Evolutionary conservation across 352 stramenopile genomes (phyloP).

Genomic region (Nothophytophthora sp.): DNA sequence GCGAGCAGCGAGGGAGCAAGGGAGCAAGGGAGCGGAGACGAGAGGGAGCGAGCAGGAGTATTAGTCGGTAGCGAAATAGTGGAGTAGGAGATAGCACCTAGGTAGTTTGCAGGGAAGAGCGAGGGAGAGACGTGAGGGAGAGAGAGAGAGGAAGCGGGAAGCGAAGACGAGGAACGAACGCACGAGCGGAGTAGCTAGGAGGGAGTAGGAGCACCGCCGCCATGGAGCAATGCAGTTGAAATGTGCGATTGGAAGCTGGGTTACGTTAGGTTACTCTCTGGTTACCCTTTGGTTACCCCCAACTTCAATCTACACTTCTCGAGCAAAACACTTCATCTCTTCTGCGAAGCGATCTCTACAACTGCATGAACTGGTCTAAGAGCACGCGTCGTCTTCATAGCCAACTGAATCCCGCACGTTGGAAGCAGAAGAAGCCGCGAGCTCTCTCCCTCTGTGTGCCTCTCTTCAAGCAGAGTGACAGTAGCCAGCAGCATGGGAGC

Average conservation of each 20-base stretch:
- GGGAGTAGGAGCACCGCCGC: constrained; percentile 15
- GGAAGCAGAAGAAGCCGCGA: too few relatives aligned
- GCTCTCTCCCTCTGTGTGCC: too few relatives aligned
- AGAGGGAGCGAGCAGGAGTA: constrained; percentile 11
- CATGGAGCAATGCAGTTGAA: constrained; percentile 13
- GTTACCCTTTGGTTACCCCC: too few relatives aligned
- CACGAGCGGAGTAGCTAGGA: constrained; percentile 20
- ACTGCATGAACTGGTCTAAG: too few relatives aligned
- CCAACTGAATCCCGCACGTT: too few relatives aligned
- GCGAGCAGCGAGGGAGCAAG: background rate
- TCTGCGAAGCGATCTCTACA: too few relatives aligned
- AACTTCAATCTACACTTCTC: too few relatives aligned
- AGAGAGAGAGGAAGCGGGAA: constrained; percentile 6
- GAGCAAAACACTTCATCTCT: too few relatives aligned
- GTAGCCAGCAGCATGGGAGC: constrained; percentile 4
- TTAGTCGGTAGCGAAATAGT: constrained; percentile 46
- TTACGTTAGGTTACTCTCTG: too few relatives aligned
- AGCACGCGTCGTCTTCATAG: too few relatives aligned
- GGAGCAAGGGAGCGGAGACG: constrained; percentile 1
- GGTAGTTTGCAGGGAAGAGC: constrained; percentile 24
- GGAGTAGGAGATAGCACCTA: constrained; percentile 30
- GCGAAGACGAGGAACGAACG: constrained; percentile 6
- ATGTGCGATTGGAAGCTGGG: too few relatives aligned
- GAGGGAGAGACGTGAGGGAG: too few relatives aligned
- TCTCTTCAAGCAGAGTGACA: background rate